Conservation (phyloP, 768 basidiomycete genomes). For the Lepiota brunneoincarnata region DNA sequence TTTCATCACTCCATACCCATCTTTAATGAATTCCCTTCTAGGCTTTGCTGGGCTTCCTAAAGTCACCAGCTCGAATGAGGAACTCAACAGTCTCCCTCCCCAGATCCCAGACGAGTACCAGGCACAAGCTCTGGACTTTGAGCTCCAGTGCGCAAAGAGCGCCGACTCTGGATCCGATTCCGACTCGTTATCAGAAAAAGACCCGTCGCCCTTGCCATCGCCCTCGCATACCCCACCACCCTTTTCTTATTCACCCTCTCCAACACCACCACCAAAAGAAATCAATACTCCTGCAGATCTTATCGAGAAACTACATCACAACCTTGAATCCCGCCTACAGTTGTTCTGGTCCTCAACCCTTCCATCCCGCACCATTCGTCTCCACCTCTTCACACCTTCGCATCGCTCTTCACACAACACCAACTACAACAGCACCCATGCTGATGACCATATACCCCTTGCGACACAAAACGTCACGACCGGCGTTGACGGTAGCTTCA, state of each 20-base stretch:
- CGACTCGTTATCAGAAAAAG: conserved; percentile 8
- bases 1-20: background rate
- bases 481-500: conserved; percentile 70
- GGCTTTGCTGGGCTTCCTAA: conserved; percentile 77
- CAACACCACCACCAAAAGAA: conserved; percentile 12
- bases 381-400: conserved; percentile 56
- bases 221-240: conserved; percentile 17
- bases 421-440: conserved; percentile 17
- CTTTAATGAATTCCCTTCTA: conserved; percentile 22
- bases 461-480: conserved; percentile 52
- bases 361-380: conserved; percentile 54
- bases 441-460: conserved; percentile 42
- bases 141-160: conserved; percentile 38
- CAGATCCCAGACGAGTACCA: conserved; percentile 48
- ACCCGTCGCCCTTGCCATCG: conserved; percentile 16
- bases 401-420: conserved; percentile 11
- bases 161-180: conserved; percentile 20
- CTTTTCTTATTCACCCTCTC: conserved; percentile 5
- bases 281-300: conserved; percentile 22
- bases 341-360: conserved; percentile 82
- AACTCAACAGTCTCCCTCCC: conserved; percentile 26
- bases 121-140: conserved; percentile 46
- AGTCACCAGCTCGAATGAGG: conserved; percentile 32
- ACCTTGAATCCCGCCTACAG: conserved; percentile 72
- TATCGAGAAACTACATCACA: conserved; percentile 61